phyloP scores from a whole-genome alignment of 306 rosid species.

The Castanopsis chinensis region DNA sequence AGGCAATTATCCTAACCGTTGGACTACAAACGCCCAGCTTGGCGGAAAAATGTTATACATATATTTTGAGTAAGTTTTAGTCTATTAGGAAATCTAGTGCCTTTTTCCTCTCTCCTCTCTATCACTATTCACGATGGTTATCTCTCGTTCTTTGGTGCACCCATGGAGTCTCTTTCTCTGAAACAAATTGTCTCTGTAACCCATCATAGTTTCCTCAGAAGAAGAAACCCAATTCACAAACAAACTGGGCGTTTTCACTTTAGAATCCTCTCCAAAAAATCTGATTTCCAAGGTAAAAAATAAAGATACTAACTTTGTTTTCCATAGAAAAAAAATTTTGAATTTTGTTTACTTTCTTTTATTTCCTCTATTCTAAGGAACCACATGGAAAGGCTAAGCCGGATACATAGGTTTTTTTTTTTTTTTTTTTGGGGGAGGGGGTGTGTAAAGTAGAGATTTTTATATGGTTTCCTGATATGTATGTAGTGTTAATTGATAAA shows the following conservation, averaged over 20 bases:
- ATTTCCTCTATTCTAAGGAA: too few relatives aligned
- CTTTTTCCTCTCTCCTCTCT: background rate
- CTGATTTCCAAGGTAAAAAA: slow-evolving; percentile 52
- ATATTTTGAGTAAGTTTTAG: too few relatives aligned
- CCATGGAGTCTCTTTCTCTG: slow-evolving; percentile 50
- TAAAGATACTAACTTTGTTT: background rate
- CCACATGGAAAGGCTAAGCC: too few relatives aligned
- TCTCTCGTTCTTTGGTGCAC: background rate
- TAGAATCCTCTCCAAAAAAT: slow-evolving; percentile 35
- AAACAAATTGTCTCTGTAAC: slow-evolving; percentile 32
- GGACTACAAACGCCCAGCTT: too few relatives aligned
- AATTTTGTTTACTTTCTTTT: too few relatives aligned
- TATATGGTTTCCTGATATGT: background rate
- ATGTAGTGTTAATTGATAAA: too few relatives aligned
- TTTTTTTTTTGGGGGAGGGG: too few relatives aligned
- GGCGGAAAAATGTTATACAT: too few relatives aligned
- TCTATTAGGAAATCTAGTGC: too few relatives aligned
- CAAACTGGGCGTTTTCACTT: slow-evolving; percentile 16
- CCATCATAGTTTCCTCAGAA: slow-evolving; percentile 10
- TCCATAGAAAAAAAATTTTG: background rate
- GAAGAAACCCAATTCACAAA: slow-evolving; percentile 15
- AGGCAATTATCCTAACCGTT: too few relatives aligned
- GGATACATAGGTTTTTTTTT: background rate
- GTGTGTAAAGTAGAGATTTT: background rate
- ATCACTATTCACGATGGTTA: too few relatives aligned